Evolutionary conservation across 495 filamentous ascomycete species (phyloP), one percentile per base, ranked within the genome.

Genomic region (Neurospora hispaniola): DNA sequence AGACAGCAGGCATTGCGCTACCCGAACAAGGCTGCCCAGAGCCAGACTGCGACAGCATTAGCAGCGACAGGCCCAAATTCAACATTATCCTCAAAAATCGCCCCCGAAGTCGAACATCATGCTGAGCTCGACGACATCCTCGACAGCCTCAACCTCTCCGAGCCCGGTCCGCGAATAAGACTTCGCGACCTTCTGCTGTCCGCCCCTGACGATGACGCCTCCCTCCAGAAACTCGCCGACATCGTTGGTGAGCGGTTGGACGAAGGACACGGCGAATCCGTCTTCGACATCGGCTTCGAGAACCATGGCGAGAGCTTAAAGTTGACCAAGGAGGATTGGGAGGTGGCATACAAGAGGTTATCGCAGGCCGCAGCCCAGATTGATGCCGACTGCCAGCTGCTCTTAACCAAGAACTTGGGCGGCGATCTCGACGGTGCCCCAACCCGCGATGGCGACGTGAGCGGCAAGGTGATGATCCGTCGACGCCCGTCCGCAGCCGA

Each of bases 281-380:
- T 98, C 39, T 97, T 99, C 77, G 96, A 99, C 74, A 82, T 99
- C 5, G 96, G 96, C 4, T 89, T 94, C 48, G 96, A 99, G 81
- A 91, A 97, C 79, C 95, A 91, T 79, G 94, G 93, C 31, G 95
- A 98, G 59, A 87, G 91, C n/a, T 97, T 98, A 93, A 87, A 83
- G 16, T 89, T 99, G 73, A 88, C 88, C 12, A 88, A 89, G 71
- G 87, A 89, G 27, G 91, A 98, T 75, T 97, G 94, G 90, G 87
- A 91, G 40, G 79, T 82, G n/a, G 93, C 95, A 10, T 82, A 94
- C 69, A 84, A 86, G 78, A 86, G 91, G 71, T 78, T 98, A 79
- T 84, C 83, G 72, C 85, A 87, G 42, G 91, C 89, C 1, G 90
- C 93, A 7, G 87, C 87, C 76, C 87, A 85, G 38, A 79, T 92